Evolutionary conservation across 805 yeast genomes (phyloP).

Genomic region (Hyphopichia homilentoma): DNA sequence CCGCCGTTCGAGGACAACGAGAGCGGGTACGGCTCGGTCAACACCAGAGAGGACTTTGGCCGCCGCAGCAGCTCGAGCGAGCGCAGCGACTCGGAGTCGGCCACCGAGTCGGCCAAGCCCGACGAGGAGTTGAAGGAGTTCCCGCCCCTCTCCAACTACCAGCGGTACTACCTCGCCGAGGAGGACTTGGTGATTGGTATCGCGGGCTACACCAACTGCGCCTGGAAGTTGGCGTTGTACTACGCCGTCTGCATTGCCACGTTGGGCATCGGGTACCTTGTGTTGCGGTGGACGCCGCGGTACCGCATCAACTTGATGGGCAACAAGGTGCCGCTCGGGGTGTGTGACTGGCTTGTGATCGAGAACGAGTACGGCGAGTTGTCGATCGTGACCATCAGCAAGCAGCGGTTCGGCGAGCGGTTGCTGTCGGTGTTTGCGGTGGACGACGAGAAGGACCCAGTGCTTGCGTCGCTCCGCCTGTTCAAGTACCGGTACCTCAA

Average conservation of each 20-base stretch:
- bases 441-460: conserved; percentile 49
- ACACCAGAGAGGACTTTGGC: conserved; percentile 12
- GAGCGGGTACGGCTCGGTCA: conserved; percentile 11
- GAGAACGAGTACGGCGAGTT: conserved; percentile 94
- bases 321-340: conserved; percentile 61
- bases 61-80: conserved; percentile 16
- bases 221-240: conserved; percentile 44
- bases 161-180: conserved; percentile 88
- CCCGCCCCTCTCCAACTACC: conserved; percentile 48
- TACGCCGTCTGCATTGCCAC: conserved; percentile 54
- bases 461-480: conserved; percentile 63
- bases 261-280: conserved; percentile 67
- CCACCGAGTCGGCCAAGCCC: neutral
- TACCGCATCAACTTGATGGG: conserved; percentile 69
- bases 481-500: conserved; percentile 82
- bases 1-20: conserved; percentile 4
- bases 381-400: conserved; percentile 51
- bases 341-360: conserved; percentile 87
- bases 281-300: conserved; percentile 84
- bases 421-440: conserved; percentile 61
- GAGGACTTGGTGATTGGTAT: conserved; percentile 93
- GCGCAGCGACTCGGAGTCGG: neutral
- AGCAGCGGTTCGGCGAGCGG: conserved; percentile 65
- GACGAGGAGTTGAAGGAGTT: conserved; percentile 7
- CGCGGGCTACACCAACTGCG: conserved; percentile 75